phyloP scores from a whole-genome alignment of 2,329 filamentous ascomycete genomes.

The Zymoseptoria passerinii region DNA sequence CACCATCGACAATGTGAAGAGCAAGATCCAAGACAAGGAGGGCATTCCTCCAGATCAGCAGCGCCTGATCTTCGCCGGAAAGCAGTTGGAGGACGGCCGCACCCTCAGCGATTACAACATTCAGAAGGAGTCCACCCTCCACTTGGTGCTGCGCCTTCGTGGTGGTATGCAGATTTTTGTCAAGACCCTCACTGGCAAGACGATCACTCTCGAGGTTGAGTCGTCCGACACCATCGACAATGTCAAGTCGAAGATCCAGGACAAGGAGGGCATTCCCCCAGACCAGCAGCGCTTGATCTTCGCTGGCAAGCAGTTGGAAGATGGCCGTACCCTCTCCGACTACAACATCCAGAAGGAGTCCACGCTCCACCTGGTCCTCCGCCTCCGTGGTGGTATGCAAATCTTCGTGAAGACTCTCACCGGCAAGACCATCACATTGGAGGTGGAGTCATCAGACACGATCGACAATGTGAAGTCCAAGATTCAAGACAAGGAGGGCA shows the following conservation, averaged over 20 bases:
- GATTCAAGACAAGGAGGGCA: slow-evolving; percentile 96
- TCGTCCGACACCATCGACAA: slow-evolving; percentile 57
- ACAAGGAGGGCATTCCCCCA: slow-evolving; percentile 99
- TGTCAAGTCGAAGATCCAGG: slow-evolving; percentile 79
- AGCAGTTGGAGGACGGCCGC: slow-evolving; percentile 91
- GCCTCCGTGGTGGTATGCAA: slow-evolving; percentile 83
- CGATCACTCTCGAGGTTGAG: slow-evolving; percentile 99
- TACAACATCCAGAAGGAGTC: slow-evolving; percentile 99
- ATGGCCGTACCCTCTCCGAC: slow-evolving; percentile 96
- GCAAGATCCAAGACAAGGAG: slow-evolving; percentile 96
- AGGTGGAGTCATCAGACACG: slow-evolving; percentile 98
- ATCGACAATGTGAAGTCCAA: slow-evolving; percentile 99
- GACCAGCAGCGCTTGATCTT: slow-evolving; percentile 99
- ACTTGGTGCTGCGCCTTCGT: slow-evolving; percentile 56
- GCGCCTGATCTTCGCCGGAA: slow-evolving; percentile 90
- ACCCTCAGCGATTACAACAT: slow-evolving; percentile 92
- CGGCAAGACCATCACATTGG: slow-evolving; percentile 99
- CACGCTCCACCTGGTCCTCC: slow-evolving; percentile 94
- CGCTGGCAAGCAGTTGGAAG: slow-evolving; percentile 99
- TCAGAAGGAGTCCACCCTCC: slow-evolving; percentile 61
- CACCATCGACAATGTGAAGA: slow-evolving; percentile 94
- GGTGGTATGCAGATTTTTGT: slow-evolving; percentile 37
- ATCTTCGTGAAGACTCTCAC: slow-evolving; percentile 70
- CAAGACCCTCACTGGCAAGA: slow-evolving; percentile 99
- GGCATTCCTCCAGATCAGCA: slow-evolving; percentile 94